Evolutionary conservation across 129 eudicot species (phyloP).

Genomic region (Lactuca saligna): DNA sequence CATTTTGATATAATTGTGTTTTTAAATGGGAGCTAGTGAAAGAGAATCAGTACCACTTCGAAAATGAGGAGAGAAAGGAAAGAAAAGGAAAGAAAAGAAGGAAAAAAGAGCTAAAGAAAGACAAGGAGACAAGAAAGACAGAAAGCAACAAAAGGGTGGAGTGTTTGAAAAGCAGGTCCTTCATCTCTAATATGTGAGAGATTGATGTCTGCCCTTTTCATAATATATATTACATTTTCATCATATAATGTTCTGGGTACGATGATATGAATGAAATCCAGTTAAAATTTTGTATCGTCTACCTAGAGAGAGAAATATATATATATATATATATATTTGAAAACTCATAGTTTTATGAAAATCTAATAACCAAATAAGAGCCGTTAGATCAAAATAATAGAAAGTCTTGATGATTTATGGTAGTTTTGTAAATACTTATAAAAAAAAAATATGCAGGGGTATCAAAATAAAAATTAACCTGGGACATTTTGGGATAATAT

Average conservation of each 20-base stretch:
- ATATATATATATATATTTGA: no score
- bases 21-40: constrained; percentile 52
- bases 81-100: constrained; percentile 32
- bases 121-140: constrained; percentile 85
- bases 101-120: constrained; percentile 59
- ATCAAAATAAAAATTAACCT: no score
- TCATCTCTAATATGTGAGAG: constrained; percentile 32
- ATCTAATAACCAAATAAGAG: no score
- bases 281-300: constrained; percentile 26
- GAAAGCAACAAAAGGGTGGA: constrained; percentile 63
- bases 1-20: constrained; percentile 63
- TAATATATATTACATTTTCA: constrained; percentile 20
- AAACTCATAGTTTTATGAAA: no score
- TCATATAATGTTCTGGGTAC: constrained; percentile 24
- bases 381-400: no score
- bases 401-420: no score
- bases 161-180: constrained; percentile 38
- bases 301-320: background rate
- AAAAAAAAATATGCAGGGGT: no score
- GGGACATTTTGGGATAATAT: no score
- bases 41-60: constrained; percentile 79
- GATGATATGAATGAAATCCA: constrained; percentile 24
- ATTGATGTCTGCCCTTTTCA: constrained; percentile 36
- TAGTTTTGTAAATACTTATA: no score
- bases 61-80: constrained; percentile 39